Base-by-base conservation (phyloP, 768 basidiomycete genomes). In the Pseudohyphozyma bogoriensis region DNA sequence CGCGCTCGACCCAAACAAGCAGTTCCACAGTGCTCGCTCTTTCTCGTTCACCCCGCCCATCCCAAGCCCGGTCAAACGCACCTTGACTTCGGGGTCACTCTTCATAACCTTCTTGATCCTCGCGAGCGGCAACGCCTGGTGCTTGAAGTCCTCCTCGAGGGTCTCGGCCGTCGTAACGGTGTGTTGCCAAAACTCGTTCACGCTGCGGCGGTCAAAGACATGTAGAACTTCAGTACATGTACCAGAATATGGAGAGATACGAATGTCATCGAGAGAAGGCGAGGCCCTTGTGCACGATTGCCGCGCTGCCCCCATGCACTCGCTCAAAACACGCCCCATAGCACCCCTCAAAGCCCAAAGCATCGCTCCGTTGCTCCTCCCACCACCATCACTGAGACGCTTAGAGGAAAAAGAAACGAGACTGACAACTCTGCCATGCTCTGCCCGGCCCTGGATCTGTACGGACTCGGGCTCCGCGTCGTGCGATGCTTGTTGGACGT, bases 101-200 rank as follows among this genome's bases (percentile, higher is more conserved):
- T 97, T 96, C 89, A 96, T 95, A 59, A 96, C 93, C 74, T 96
- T 97, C 79, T 96, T 97, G 70, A 97, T 95, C 72, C 95, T 78
- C 22, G 95, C 95, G 33, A 99, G 77, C 5, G 93, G 93, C 15
- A 97, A 77, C 9, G 87, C 84, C 2, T 87, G 88, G 70, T 91
- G 68, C 60, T 71, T 71, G 56, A 69, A 71, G 57, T 69, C 68
- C 47, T 68, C 69, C 18, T 66, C 60, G 36, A 49, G 29, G 45
- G 57, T 53, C 51, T 71, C 70, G 1, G 70, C 70, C 24, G 45
- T 56, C 13, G 55, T 59, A 37, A 67, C 37, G 4, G 66, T 63
- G 50, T 67, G 66, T 26, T 67, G 59, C 66, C 66, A 67, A 47
- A 67, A 67, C 10, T 58, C 60, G 55, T 26, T 35, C 33, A 24